Evolutionary conservation across 805 yeast species (phyloP).

Genomic region (Hyphopichia homilentoma): DNA sequence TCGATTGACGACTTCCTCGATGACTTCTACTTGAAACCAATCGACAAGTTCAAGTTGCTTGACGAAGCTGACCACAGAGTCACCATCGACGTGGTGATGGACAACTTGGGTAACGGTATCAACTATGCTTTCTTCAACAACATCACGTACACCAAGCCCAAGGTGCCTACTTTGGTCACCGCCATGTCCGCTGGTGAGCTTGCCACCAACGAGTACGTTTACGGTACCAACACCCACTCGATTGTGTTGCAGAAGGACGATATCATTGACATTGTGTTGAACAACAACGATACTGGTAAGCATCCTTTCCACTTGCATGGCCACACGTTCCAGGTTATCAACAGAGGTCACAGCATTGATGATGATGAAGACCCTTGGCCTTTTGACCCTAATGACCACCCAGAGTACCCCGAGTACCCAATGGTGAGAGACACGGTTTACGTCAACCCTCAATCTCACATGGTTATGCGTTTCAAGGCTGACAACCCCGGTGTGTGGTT

Average conservation of each 20-base stretch:
- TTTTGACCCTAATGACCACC: slow-evolving; percentile 37
- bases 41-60: slow-evolving; percentile 44
- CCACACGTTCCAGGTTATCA: slow-evolving; percentile 61
- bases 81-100: slow-evolving; percentile 59
- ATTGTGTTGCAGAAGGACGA: slow-evolving; percentile 58
- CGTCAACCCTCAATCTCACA: slow-evolving; percentile 63
- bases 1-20: slow-evolving; percentile 52
- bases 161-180: slow-evolving; percentile 66
- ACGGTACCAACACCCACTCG: slow-evolving; percentile 68
- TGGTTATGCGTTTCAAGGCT: slow-evolving; percentile 70
- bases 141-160: slow-evolving; percentile 60
- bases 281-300: slow-evolving; percentile 75
- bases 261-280: slow-evolving; percentile 70
- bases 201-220: slow-evolving; percentile 58
- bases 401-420: slow-evolving; percentile 55
- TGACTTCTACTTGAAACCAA: slow-evolving; percentile 74
- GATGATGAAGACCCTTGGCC: slow-evolving; percentile 52
- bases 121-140: slow-evolving; percentile 76
- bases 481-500: slow-evolving; percentile 94
- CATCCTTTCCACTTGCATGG: slow-evolving; percentile 83
- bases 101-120: slow-evolving; percentile 67
- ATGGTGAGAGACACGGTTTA: slow-evolving; percentile 67
- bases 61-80: slow-evolving; percentile 62
- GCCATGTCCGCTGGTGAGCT: slow-evolving; percentile 58
- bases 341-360: slow-evolving; percentile 46